Base-by-base conservation (phyloP, 345 rosid genomes). In the Aquilaria malaccensis region DNA sequence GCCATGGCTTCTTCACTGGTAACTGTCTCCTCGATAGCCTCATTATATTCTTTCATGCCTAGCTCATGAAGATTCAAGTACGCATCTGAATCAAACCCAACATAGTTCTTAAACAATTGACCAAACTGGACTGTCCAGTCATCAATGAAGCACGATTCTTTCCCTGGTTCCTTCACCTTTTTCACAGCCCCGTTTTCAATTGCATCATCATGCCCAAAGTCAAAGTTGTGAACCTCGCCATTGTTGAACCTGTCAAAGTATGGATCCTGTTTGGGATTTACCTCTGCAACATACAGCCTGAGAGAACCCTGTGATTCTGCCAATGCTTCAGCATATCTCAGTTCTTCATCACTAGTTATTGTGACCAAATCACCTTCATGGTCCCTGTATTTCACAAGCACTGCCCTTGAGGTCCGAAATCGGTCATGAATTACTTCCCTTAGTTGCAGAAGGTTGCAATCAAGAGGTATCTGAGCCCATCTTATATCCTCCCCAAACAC, bases 361-460 rank as follows among this genome's bases (percentile, higher is more conserved):
- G 98, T 89, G 67, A 89, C 78, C 63, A 93, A 73, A 76, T 93
- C 97, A 65, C 97, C 96, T 80, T 93, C 98, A 55, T 76, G 83
- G 70, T 93, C 98, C 71, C 74, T 80, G 77, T 87, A 93, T 69
- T 93, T 89, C 63, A 89, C 65, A 63, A 81, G 95, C 79, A 85
- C 79, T 10, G 85, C 82, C 55, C 82, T 79, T 11, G 74, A 77
- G 70, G 77, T 69, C 3, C 94, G 85, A 76, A 85, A 93, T 49
- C 89, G 80, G 57, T 93, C 90, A 37, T 60, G 68, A 70, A 93
- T 79, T 45, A 81, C 81, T 72, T 89, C 87, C 73, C 86, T 81
- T 11, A 89, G 81, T 54, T 85, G 81, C 56, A 73, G 67, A 58
- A 93, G 88, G 77, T 77, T 87, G 75, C 90, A 89, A 49, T 80